Evolutionary conservation across 2,329 filamentous ascomycete species (phyloP), one percentile per base, ranked within the genome.

Genomic region (Paracoccidioides brasiliensis): DNA sequence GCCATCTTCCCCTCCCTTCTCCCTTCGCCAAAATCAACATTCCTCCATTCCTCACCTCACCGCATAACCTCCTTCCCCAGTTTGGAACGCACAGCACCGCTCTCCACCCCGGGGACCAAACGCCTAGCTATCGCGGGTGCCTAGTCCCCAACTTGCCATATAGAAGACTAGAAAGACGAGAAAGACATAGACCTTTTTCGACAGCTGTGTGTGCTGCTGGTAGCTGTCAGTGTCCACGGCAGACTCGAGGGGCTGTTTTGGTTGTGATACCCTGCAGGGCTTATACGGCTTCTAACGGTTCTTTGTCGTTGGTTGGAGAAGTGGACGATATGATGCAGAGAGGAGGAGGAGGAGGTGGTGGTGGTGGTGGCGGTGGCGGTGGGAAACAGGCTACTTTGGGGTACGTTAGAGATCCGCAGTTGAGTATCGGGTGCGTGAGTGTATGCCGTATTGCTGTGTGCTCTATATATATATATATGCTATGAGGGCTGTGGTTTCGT

Each of bases 371-470:
- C 2, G 22, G 22, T 22, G 64, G 63, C 57, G 62, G 59, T 55
- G 64, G 63, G 52, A 90, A 88, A 69, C 89, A 95, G 74, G 83
- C 86, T 65, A 95, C 87, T 58, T 74, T 95, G 70, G 88, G 88
- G 90, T 95, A 93, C 74, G 89, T 91, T 60, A 84, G 81, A 72
- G 74, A 83, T 64, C 78, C 78, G 61, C 87, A 91, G 76, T 81
- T 79, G 67, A 88, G 84, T 63, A 74, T 91, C 70, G 80, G 84
- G 86, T 90, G 81, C 71, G 76, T 70, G 37, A 30, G 50, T 28
- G 9, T n/a, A 38, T 53, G 38, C 9, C 4, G 33, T 28, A 32
- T 32, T 32, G 46, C 3, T 12, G 14, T 14, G 12, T 15, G 46
- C 9, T 49, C n/a, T n/a, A n/a, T n/a, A n/a, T n/a, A n/a, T n/a